Conservation (phyloP, 1,284 basidiomycete species). For the Ceratobasidium sp. region DNA sequence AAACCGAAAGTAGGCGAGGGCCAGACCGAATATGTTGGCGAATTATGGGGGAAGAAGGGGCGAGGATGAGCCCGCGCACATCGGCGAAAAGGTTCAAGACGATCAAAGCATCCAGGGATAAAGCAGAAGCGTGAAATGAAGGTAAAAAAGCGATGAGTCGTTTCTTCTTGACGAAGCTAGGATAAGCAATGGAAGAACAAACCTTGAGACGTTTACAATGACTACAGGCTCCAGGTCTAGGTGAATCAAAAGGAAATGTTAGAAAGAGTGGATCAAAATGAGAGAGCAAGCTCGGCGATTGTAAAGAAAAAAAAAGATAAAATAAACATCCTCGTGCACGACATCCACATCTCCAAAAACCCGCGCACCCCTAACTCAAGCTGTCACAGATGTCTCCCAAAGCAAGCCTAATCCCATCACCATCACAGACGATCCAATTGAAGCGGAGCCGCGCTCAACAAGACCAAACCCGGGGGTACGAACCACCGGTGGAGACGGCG, state of each 20-base stretch:
- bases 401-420: background rate
- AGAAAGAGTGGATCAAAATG: background rate
- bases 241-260: background rate
- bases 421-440: background rate
- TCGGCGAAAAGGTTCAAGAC: too few relatives aligned
- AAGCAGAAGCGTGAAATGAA: background rate
- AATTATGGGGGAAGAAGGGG: background rate
- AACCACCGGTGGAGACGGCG: constrained; percentile 24
- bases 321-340: background rate
- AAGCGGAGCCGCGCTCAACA: background rate
- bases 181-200: constrained; percentile 71
- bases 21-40: background rate
- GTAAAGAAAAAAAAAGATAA: too few relatives aligned
- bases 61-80: too few relatives aligned
- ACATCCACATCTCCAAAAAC: too few relatives aligned
- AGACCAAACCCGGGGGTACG: constrained; percentile 35
- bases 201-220: constrained; percentile 88
- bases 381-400: background rate
- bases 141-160: constrained; percentile 14
- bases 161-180: constrained; percentile 57
- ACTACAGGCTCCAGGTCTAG: constrained; percentile 80
- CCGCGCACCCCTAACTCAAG: too few relatives aligned
- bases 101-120: background rate
- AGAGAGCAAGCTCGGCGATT: background rate
- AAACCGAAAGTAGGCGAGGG: background rate